Conservation (phyloP, 1,284 basidiomycete species). For the Psilocybe mexicana region DNA sequence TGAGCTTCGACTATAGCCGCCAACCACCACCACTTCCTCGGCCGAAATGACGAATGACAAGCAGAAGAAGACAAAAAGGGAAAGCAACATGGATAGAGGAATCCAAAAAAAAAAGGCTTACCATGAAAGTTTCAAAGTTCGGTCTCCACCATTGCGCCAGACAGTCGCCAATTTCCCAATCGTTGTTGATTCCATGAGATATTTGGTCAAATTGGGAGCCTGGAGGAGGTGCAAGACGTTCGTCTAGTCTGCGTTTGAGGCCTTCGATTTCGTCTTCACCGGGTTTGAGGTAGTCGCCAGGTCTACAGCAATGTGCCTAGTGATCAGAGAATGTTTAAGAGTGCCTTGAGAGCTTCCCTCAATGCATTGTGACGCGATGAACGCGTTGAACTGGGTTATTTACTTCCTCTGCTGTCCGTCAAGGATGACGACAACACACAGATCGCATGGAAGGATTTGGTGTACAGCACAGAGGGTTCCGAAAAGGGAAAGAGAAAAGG, state of each 20-base stretch:
- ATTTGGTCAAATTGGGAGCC: constrained; percentile 61
- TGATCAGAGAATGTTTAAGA: neutral
- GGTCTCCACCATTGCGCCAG: constrained; percentile 97
- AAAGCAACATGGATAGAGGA: neutral
- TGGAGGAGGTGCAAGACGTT: constrained; percentile 79
- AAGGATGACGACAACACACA: too few species aligned
- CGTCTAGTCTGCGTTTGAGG: constrained; percentile 84
- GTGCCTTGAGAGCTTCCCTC: neutral
- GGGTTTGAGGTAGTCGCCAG: constrained; percentile 97
- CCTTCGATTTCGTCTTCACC: constrained; percentile 93
- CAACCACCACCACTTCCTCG: neutral
- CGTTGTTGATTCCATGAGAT: constrained; percentile 75
- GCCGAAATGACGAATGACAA: neutral
- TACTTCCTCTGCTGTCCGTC: too few species aligned
- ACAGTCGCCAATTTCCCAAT: constrained; percentile 95
- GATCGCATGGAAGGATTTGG: too few species aligned
- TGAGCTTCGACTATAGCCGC: neutral
- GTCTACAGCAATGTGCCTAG: constrained; percentile 47
- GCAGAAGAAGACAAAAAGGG: neutral
- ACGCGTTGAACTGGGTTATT: too few species aligned
- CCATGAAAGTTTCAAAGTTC: constrained; percentile 98
- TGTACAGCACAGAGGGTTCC: too few species aligned
- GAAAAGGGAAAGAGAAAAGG: neutral
- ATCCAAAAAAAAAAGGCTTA: constrained; percentile 41
- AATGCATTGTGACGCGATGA: too few species aligned